phyloP scores from a whole-genome alignment of 2,329 filamentous ascomycete species.

The Verticillium albo-atrum region DNA sequence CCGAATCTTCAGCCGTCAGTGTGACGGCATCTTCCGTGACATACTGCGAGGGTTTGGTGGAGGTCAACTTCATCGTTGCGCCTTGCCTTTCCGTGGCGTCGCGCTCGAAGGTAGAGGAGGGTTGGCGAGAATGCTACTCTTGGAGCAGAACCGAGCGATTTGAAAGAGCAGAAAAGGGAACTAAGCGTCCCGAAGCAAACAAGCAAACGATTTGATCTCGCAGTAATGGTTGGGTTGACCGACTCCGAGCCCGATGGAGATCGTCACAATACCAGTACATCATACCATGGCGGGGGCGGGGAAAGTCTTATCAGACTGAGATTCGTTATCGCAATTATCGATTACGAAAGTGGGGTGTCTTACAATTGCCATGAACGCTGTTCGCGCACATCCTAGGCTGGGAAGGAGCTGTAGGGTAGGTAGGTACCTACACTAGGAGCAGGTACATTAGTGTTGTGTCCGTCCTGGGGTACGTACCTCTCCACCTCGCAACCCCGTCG shows the following conservation, averaged over 20 bases:
- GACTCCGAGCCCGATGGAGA: neutral
- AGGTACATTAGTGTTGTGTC: no score
- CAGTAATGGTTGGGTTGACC: neutral
- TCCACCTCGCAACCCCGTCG: no score
- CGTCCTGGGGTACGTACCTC: no score
- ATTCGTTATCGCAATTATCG: neutral
- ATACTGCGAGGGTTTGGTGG: conserved; percentile 30
- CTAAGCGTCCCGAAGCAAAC: no score
- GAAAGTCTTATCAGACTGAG: neutral
- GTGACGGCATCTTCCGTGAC: conserved; percentile 35
- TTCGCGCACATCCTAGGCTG: neutral
- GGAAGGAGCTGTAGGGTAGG: no score
- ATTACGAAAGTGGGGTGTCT: neutral
- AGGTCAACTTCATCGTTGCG: conserved; percentile 33
- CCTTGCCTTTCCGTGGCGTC: conserved; percentile 6
- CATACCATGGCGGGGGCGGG: neutral
- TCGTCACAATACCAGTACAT: neutral
- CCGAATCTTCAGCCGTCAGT: conserved; percentile 38
- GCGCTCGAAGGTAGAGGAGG: neutral
- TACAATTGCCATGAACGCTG: neutral
- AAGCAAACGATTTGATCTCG: neutral
- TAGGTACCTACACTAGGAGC: no score
- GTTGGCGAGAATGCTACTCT: no score
- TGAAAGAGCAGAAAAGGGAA: no score
- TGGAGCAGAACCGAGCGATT: no score